Evolutionary conservation across 164 flowering plant species (phyloP), one percentile per base, ranked within the genome.

Genomic region (Berberis vulgaris): DNA sequence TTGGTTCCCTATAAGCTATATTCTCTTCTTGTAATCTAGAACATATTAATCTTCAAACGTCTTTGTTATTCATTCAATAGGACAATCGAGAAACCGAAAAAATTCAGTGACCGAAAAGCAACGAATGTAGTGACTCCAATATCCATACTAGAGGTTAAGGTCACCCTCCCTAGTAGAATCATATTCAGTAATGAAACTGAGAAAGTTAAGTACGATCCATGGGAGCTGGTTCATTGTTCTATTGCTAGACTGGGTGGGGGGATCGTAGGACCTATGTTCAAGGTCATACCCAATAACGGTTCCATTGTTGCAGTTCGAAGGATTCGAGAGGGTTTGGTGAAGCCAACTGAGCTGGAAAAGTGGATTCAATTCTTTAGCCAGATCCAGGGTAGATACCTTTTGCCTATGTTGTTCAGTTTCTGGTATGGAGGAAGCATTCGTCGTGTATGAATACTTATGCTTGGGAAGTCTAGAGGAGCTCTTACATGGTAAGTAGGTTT

Each of bases 401-500:
- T 52, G 11, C 13, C 54, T 52, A 52, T 52, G n/a, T 11, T 52
- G n/a, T 52, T 52, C 54, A 52, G 54, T 52, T 52, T 52, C 54
- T 52, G 54, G 54, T 52, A 52, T 52, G 54, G 54, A 1, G 54
- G 54, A 52, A 52, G 54, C 54, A 6, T 52, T 52, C n/a, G 11
- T 52, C 13, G 54, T 10, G 54, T 52, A 52, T 11, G 11, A 10
- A 7, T 52, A 52, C 54, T 9, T 52, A 26, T 52, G 54, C 54
- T 52, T 52, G 54, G 54, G 54, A 3, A 52, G 54, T 52, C 54
- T 52, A 52, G 54, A 52, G 13, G 54, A 52, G n/a, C 54, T 52
- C 10, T 52, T 52, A 52, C 54, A 52, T 52, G 54, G 54, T 50
- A 8, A 46, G 49, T 5, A 5, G 8, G 6, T 46, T 46, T 46